phyloP scores from a whole-genome alignment of 2,329 filamentous ascomycete genomes.

The Bipolaris victoriae region DNA sequence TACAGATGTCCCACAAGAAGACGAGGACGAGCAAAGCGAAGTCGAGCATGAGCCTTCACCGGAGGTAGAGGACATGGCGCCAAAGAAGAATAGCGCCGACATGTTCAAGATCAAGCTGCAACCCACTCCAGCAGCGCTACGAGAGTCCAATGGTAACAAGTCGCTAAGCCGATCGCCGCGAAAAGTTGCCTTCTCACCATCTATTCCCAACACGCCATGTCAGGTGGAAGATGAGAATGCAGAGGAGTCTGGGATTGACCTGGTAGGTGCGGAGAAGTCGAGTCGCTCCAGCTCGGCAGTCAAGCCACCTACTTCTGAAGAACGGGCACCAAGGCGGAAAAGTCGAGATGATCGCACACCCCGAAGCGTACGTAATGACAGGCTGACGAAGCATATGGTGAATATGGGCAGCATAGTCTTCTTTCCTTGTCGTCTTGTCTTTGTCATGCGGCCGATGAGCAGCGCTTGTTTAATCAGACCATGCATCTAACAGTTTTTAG shows the following conservation, averaged over 20 bases:
- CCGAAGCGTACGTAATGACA: conserved; percentile 48
- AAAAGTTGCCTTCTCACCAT: conserved; percentile 49
- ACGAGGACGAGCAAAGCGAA: conserved; percentile 5
- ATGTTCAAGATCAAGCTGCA: conserved; percentile 46
- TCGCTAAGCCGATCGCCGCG: conserved; percentile 47
- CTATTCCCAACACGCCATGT: conserved; percentile 44
- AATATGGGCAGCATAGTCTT: conserved; percentile 37
- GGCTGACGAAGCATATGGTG: conserved; percentile 29
- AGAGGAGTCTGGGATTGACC: conserved; percentile 36
- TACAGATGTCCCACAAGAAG: conserved; percentile 11
- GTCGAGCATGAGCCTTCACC: conserved; percentile 31
- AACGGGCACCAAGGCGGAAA: conserved; percentile 27
- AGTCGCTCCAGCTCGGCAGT: conserved; percentile 25
- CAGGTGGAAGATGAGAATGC: conserved; percentile 42
- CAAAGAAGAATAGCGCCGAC: conserved; percentile 32
- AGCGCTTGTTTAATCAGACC: conserved; percentile 10
- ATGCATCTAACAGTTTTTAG: conserved; percentile 35
- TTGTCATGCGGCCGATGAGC: conserved; percentile 9
- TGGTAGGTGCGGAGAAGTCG: conserved; percentile 29
- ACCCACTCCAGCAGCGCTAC: conserved; percentile 39
- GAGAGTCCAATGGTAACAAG: conserved; percentile 46
- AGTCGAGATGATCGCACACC: conserved; percentile 39
- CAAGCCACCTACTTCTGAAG: conserved; percentile 25
- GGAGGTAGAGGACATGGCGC: conserved; percentile 25
- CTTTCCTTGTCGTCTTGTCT: conserved; percentile 29